A percentile compares a stretch with the other conserved stretches of the same genome.
These are phyloP conservation scores for Debaryomycetaceae sp. DNA, from an alignment of 1,139 yeast genomes.

Conservation along the genomic window DNA sequence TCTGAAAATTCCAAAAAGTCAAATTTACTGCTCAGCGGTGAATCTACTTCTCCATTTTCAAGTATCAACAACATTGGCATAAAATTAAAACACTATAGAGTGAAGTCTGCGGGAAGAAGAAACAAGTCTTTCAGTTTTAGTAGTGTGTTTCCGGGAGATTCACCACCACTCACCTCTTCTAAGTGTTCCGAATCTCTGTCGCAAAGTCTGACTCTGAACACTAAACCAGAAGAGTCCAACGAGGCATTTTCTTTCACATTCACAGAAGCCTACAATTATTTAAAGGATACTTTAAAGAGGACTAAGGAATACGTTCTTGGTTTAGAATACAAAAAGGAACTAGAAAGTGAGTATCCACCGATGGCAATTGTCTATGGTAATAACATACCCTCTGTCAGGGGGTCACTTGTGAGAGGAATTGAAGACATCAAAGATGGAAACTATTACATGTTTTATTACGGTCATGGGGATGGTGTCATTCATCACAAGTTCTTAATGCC, in stretches of 20 bases:
- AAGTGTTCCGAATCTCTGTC: not conserved
- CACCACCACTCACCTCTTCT: slow-evolving; percentile 1
- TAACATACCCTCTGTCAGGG: slow-evolving; percentile 79
- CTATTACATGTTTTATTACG: slow-evolving; percentile 74
- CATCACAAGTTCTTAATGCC: slow-evolving; percentile 84
- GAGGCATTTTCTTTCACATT: slow-evolving; percentile 34
- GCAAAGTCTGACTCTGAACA: not conserved
- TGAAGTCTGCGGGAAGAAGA: slow-evolving; percentile 14
- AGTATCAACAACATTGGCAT: slow-evolving; percentile 22
- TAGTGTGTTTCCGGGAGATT: not conserved
- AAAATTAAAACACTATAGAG: slow-evolving; percentile 18
- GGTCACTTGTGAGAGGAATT: slow-evolving; percentile 59
- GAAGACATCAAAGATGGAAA: slow-evolving; percentile 68
- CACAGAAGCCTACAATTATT: slow-evolving; percentile 63
- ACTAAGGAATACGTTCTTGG: slow-evolving; percentile 59
- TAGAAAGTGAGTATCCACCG: slow-evolving; percentile 65
- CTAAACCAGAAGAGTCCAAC: slow-evolving; percentile 2
- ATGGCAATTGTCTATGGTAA: slow-evolving; percentile 78
- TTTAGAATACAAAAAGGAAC: slow-evolving; percentile 50
- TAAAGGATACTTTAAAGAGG: slow-evolving; percentile 55
- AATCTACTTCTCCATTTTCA: slow-evolving; percentile 15
- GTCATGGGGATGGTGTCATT: slow-evolving; percentile 93
- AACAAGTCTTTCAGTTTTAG: slow-evolving; percentile 1
- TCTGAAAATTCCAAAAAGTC: not conserved
- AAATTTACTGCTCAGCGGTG: not conserved